Base-by-base conservation (phyloP, 257 asterid genomes). In the Ilex asprella region DNA sequence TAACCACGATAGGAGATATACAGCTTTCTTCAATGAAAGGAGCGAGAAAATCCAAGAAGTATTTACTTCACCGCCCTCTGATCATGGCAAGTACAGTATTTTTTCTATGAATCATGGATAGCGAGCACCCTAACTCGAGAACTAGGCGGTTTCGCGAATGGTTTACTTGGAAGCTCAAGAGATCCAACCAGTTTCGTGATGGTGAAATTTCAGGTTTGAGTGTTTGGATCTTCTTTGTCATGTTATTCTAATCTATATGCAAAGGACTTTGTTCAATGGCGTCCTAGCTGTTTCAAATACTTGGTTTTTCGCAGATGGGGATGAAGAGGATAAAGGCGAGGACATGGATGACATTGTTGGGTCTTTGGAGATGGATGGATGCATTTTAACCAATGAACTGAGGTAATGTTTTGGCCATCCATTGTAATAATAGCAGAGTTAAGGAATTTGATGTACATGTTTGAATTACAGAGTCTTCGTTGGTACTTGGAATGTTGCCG, bases 401-500 rank as follows among this genome's bases (percentile, higher is more conserved):
- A 84, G 95, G 96, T 87, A 59, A 58, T 6, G 79, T 59, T 59
- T 67, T 62, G 44, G 16, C 47, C 47, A 49, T 12, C 65, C 43
- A 67, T 58, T 29, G 41, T 35, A 35, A 35, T 35, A 3, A 35
- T 35, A 35, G 8, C 2, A 35, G 41, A 35, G 41, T 4, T 35
- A 1, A 35, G 41, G 7, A 35, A 35, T 35, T 35, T 35, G 5
- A 35, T 3, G 41, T 35, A 35, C 41, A 46, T 73, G 60, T n/a
- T 16, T 44, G 4, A 16, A 31, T 63, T 71, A 55, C 75, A 91
- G 97, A 76, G 79, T 91, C 30, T 91, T 87, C 50, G 95, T 91
- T 76, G 96, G 98, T 12, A 91, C 91, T 49, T 91, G 98, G 98
- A 91, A 91, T 75, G 98, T 88, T 59, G 96, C 95, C 32, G 98